Evolutionary conservation across 495 filamentous ascomycete species (phyloP).

Genomic region (Diplogelasinospora grovesii): DNA sequence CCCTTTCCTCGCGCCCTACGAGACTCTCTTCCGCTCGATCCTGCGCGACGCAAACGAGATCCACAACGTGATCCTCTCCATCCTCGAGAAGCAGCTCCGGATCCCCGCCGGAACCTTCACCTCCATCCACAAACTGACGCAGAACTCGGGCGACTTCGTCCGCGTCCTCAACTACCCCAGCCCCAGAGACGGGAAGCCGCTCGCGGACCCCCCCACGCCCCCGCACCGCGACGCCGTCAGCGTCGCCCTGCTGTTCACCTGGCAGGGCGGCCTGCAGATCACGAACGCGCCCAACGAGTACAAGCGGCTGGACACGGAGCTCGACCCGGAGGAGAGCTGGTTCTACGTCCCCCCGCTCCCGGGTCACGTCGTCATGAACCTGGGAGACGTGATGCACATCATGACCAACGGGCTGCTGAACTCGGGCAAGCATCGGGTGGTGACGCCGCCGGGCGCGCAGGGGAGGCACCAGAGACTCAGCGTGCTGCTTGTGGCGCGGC

Average conservation of each 20-base stretch:
- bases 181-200: not conserved
- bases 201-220: not conserved
- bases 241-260: conserved; percentile 1
- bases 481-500: not conserved
- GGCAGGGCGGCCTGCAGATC: not conserved
- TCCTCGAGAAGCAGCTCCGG: not conserved
- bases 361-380: not conserved
- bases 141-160: not conserved
- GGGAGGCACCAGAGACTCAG: not conserved
- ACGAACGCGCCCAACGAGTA: not conserved
- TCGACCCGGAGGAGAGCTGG: not conserved
- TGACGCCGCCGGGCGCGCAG: not conserved
- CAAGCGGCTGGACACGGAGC: not conserved
- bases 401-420: conserved; percentile 1
- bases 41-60: not conserved
- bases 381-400: not conserved
- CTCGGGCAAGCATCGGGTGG: not conserved
- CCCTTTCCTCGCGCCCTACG: not conserved
- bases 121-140: not conserved
- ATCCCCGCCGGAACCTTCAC: not conserved
- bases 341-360: not conserved
- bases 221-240: conserved; percentile 1
- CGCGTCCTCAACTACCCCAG: not conserved
- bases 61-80: not conserved
- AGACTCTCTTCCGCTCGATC: not conserved